These are phyloP conservation scores for Diaporthe eres DNA, from an alignment of 2,329 filamentous ascomycete species.

Conservation along the genomic window DNA sequence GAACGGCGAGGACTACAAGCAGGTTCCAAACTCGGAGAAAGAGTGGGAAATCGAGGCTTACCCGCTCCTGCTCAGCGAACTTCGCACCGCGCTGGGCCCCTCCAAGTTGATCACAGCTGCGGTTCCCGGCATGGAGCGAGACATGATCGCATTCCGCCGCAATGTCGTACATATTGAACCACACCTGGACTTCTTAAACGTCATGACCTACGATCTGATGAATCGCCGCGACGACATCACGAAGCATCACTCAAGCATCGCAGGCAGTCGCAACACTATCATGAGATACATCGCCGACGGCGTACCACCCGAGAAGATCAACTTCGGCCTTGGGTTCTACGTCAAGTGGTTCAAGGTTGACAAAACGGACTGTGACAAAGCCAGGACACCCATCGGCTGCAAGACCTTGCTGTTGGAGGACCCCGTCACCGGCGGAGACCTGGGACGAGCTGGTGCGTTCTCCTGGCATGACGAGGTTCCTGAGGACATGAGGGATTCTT, in stretches of 20 bases:
- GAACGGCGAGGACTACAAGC: slow-evolving; percentile 79
- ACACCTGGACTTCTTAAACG: slow-evolving; percentile 75
- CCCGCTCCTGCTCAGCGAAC: slow-evolving; percentile 70
- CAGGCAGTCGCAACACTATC: slow-evolving; percentile 67
- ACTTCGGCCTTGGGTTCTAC: slow-evolving; percentile 78
- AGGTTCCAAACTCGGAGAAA: slow-evolving; percentile 71
- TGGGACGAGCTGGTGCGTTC: slow-evolving; percentile 66
- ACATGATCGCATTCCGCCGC: slow-evolving; percentile 76
- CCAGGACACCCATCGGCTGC: slow-evolving; percentile 68
- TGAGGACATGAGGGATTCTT: slow-evolving; percentile 68
- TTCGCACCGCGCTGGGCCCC: slow-evolving; percentile 70
- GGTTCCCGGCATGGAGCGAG: slow-evolving; percentile 72
- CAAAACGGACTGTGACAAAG: slow-evolving; percentile 58
- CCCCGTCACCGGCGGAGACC: slow-evolving; percentile 70
- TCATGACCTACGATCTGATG: slow-evolving; percentile 73
- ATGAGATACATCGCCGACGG: slow-evolving; percentile 72
- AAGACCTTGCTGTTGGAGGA: slow-evolving; percentile 72
- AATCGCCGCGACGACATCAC: slow-evolving; percentile 79
- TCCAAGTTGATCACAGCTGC: slow-evolving; percentile 76
- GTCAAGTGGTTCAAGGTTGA: slow-evolving; percentile 76
- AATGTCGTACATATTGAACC: slow-evolving; percentile 71
- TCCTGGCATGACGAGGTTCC: slow-evolving; percentile 72
- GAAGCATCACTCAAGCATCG: slow-evolving; percentile 73
- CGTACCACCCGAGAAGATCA: slow-evolving; percentile 67
- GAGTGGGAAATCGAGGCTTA: slow-evolving; percentile 72